Conservation (phyloP, 1,284 basidiomycete species). For the Microbotryum silenes-acaulis region DNA sequence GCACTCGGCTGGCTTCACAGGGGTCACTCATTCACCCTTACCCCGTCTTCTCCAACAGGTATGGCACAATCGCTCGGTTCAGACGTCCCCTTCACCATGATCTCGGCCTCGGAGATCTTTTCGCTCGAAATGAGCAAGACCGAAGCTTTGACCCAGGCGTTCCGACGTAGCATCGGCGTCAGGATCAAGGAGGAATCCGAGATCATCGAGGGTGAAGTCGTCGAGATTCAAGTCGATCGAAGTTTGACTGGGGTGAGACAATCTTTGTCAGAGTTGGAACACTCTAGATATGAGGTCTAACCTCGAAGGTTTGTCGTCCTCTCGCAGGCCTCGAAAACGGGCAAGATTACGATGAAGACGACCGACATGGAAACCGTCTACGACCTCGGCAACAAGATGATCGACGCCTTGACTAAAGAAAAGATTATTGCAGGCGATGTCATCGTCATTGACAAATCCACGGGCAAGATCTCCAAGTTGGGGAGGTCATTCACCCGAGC, state of each 20-base stretch:
- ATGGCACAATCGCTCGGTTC: constrained; percentile 92
- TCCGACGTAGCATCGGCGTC: constrained; percentile 90
- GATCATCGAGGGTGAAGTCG: constrained; percentile 94
- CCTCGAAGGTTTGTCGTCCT: not conserved
- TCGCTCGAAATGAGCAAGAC: constrained; percentile 95
- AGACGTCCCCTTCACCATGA: constrained; percentile 95
- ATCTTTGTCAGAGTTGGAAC: not conserved
- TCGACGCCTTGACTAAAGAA: constrained; percentile 91
- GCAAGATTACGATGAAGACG: constrained; percentile 94
- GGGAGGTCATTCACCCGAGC: constrained; percentile 92
- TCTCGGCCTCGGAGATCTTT: constrained; percentile 94
- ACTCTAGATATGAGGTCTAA: not conserved
- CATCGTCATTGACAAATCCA: constrained; percentile 90
- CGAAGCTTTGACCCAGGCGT: constrained; percentile 92
- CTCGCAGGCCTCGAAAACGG: constrained; percentile 85
- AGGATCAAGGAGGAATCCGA: constrained; percentile 97
- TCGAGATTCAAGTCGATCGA: constrained; percentile 96
- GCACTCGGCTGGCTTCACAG: too few species aligned
- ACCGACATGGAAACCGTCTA: constrained; percentile 99
- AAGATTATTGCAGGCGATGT: constrained; percentile 96
- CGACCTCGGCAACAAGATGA: constrained; percentile 98
- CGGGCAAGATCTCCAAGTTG: constrained; percentile 93
- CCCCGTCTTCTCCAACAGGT: constrained; percentile 42
- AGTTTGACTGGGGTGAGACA: constrained; percentile 80
- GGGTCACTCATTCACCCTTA: too few species aligned